Percentiles rank a stretch among this genome's conserved stretches.
Conservation (phyloP, 108 stramenopile genomes). For the Aurantiochytrium sp. region DNA sequence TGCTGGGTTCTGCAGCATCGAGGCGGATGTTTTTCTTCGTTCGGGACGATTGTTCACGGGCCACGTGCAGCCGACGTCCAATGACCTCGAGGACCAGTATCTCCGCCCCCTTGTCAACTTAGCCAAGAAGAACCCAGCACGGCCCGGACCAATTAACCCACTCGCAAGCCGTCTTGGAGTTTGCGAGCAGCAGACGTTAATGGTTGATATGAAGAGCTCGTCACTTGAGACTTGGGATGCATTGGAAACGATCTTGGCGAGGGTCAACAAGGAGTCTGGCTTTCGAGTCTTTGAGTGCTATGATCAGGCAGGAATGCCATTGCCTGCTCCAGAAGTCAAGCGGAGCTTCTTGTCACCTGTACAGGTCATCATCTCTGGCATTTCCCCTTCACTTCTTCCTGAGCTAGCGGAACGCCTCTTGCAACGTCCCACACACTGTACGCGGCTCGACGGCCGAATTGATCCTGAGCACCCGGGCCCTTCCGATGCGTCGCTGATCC, state of each 20-base stretch:
- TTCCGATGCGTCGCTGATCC: background rate
- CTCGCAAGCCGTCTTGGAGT: background rate
- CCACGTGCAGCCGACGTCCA: background rate
- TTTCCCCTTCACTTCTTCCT: background rate
- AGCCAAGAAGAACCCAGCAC: background rate
- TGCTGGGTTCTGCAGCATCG: background rate
- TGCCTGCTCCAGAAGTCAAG: background rate
- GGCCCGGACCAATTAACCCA: background rate
- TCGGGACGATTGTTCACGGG: background rate
- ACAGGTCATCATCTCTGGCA: background rate
- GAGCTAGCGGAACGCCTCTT: background rate
- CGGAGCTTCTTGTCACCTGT: background rate
- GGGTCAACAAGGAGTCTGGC: background rate
- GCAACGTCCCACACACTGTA: background rate
- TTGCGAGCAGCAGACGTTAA: background rate
- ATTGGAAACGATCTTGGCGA: background rate
- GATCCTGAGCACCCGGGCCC: background rate
- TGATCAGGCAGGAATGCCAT: background rate
- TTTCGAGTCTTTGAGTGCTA: slow-evolving; percentile 12
- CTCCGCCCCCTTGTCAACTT: background rate
- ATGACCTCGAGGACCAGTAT: background rate
- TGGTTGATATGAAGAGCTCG: background rate
- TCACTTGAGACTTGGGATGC: background rate
- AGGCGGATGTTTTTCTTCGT: background rate
- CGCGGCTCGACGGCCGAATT: background rate